phyloP scores from a whole-genome alignment of 2,329 filamentous ascomycete genomes.

The Raffaelea albimanens region DNA sequence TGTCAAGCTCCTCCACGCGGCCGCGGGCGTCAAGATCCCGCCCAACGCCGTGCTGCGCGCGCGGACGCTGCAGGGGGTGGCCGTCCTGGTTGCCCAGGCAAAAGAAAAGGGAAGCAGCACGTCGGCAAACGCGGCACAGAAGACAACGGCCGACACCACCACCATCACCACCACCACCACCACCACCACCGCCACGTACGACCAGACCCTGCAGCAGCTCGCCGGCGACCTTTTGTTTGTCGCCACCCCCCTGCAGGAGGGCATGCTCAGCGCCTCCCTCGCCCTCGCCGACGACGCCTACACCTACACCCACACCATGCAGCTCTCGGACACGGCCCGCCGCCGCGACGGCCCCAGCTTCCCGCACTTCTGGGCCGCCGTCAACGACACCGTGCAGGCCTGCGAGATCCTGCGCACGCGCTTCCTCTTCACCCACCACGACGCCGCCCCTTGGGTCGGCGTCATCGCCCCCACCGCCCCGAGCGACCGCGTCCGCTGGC shows the following conservation, averaged over 20 bases:
- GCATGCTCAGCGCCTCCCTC: slow-evolving; percentile 17
- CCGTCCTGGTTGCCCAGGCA: slow-evolving; percentile 8
- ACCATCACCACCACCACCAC: background rate
- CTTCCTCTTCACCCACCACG: slow-evolving; percentile 15
- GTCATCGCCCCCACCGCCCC: slow-evolving; percentile 13
- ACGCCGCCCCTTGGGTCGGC: slow-evolving; percentile 16
- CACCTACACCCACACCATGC: slow-evolving; percentile 14
- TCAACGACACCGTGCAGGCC: slow-evolving; percentile 13
- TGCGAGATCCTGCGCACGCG: slow-evolving; percentile 17
- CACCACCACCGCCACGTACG: slow-evolving; percentile 3
- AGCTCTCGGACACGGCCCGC: slow-evolving; percentile 11
- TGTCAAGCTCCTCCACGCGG: slow-evolving; percentile 10
- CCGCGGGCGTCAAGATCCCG: slow-evolving; percentile 9
- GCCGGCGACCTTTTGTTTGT: slow-evolving; percentile 15
- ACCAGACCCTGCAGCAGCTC: slow-evolving; percentile 9
- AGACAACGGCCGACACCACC: background rate
- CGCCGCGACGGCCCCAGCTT: slow-evolving; percentile 10
- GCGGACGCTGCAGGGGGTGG: slow-evolving; percentile 14
- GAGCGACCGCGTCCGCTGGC: slow-evolving; percentile 14
- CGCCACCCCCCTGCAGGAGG: slow-evolving; percentile 17
- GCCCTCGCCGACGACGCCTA: slow-evolving; percentile 14
- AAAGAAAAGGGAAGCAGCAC: slow-evolving; percentile 1
- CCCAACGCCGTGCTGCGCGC: slow-evolving; percentile 15
- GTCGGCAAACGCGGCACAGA: too few species aligned
- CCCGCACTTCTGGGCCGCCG: slow-evolving; percentile 11